Percentiles rank a stretch among this genome's conserved stretches.
Conservation (phyloP, 805 yeast genomes). For the Barnettozyma californica region DNA sequence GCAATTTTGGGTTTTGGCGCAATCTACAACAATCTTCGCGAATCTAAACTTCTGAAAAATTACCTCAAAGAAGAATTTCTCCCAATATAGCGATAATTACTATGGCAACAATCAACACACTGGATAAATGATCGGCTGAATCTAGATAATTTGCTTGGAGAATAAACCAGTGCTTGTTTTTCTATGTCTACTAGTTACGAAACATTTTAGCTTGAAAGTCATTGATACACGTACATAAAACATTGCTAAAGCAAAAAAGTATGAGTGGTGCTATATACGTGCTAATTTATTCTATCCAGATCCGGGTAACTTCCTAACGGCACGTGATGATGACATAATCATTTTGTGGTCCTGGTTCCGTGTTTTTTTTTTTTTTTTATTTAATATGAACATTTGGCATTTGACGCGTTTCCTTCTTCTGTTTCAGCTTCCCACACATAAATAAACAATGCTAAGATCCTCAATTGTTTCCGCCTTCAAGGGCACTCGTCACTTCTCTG, state of each 20-base stretch:
- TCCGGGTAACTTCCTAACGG: no score
- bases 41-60: not conserved
- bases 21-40: not conserved
- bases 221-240: no score
- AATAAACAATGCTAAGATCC: conserved; percentile 20
- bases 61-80: not conserved
- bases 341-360: no score
- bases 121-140: not conserved
- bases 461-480: conserved; percentile 3
- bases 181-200: no score
- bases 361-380: not conserved
- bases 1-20: not conserved
- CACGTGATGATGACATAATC: not conserved
- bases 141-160: not conserved
- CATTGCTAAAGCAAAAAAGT: no score
- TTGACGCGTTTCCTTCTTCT: not conserved
- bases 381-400: not conserved
- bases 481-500: conserved; percentile 19
- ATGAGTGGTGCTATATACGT: no score
- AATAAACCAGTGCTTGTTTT: no score
- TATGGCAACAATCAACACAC: not conserved
- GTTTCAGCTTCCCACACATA: not conserved
- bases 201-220: no score
- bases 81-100: not conserved
- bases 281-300: no score